Evolutionary conservation across 2,329 filamentous ascomycete genomes (phyloP).

Genomic region (Pseudocercospora vitis): DNA sequence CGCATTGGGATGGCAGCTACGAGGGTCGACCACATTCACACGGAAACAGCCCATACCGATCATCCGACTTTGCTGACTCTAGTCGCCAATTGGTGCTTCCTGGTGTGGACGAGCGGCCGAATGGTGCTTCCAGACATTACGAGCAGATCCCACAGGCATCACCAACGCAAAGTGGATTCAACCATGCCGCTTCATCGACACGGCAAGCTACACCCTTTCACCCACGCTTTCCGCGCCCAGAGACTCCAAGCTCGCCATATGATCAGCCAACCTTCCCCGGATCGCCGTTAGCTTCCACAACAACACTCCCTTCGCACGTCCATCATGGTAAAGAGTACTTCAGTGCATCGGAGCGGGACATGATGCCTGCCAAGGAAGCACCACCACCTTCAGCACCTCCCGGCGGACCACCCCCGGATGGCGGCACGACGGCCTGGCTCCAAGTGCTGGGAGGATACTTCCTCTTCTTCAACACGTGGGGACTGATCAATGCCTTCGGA

Average conservation of each 20-base stretch:
- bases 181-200: constrained; percentile 19
- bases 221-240: constrained; percentile 26
- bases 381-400: constrained; percentile 29
- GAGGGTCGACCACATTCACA: constrained; percentile 20
- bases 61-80: constrained; percentile 24
- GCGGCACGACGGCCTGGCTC: constrained; percentile 49
- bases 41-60: constrained; percentile 18
- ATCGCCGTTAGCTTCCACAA: constrained; percentile 15
- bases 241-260: constrained; percentile 22
- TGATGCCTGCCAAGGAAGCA: constrained; percentile 11
- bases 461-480: constrained; percentile 53
- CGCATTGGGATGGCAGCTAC: constrained; percentile 23
- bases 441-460: constrained; percentile 50
- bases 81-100: constrained; percentile 20
- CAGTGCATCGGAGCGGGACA: not conserved
- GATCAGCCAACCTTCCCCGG: constrained; percentile 12
- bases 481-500: constrained; percentile 54
- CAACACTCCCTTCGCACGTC: constrained; percentile 14
- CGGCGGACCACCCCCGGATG: constrained; percentile 42
- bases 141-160: constrained; percentile 14
- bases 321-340: constrained; percentile 12
- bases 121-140: constrained; percentile 4
- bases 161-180: constrained; percentile 16
- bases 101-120: constrained; percentile 11
- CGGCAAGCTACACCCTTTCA: constrained; percentile 22